Base-by-base conservation (phyloP, 805 yeast species). In the Spathaspora passalidarum region DNA sequence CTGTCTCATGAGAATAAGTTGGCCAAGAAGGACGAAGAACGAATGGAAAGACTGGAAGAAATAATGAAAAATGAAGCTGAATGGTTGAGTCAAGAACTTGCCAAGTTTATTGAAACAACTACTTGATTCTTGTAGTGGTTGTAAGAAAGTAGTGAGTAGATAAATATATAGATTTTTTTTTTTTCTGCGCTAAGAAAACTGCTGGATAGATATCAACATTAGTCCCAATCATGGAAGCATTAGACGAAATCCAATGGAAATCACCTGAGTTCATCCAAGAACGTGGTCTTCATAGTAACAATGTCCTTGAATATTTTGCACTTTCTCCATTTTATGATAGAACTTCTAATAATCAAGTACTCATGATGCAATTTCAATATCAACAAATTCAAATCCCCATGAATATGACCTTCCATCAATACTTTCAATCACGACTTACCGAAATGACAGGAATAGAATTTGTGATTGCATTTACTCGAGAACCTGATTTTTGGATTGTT, bases 221-320 rank as follows among this genome's bases (percentile, higher is more conserved):
- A n/a, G n/a, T n/a, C n/a, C n/a, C n/a, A 14, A 23, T 3, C 10
- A 46, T 42, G 22, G 68, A 64, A 42, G 72, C 73, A 23, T 71
- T 91, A 21, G 97, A 91, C 60, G 97, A 92, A 57, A 76, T 94
- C 36, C 98, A 91, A 63, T 94, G 99, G 99, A 81, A 91, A 53
- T 85, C 94, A 3, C 98, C 99, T 1, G 99, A 94, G 64, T 94
- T 97, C 95, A 89, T 94, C 52, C 96, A 90, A 61, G 79, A 84
- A 44, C 83, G 82, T 61, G 97, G 96, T 0, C 77, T 94, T 19
- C 76, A 90, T 38, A 86, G 96, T 0, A 96, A 84, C 44, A 94
- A 91, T 60, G 97, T 94, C 1, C 75, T 94, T 17, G 98, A 94
- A 49, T 94, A 94, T 66, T 91, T 94, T 59, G 74, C 97, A 3